Evolutionary conservation across 345 rosid genomes (phyloP).

Genomic region (Orychophragmus violaceus): DNA sequence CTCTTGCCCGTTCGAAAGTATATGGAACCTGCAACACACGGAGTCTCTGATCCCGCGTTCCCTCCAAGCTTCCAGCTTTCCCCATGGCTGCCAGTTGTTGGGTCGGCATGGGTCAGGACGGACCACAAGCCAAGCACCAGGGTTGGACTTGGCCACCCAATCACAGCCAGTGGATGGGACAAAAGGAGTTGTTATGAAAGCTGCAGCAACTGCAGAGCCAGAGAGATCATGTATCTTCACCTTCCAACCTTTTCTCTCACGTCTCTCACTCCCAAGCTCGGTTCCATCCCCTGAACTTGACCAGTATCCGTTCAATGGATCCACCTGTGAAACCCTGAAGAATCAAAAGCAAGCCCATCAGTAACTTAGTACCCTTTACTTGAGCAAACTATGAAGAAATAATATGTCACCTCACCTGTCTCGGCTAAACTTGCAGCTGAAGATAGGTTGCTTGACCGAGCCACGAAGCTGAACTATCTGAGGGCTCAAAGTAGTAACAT

Average conservation of each 20-base stretch:
- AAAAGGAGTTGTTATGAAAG: conserved; percentile 97
- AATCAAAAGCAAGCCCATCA: conserved; percentile 14
- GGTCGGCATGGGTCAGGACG: conserved; percentile 72
- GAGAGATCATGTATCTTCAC: conserved; percentile 97
- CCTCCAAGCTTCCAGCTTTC: conserved; percentile 95
- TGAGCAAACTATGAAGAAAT: not conserved
- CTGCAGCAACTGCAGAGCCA: conserved; percentile 93
- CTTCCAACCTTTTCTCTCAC: conserved; percentile 97
- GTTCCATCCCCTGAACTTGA: conserved; percentile 43
- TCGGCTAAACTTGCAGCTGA: conserved; percentile 87
- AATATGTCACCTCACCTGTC: conserved; percentile 77
- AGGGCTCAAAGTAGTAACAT: conserved; percentile 71
- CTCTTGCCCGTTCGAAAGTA: conserved; percentile 70
- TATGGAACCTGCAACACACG: conserved; percentile 77
- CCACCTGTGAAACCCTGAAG: conserved; percentile 63
- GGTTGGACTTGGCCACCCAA: conserved; percentile 97
- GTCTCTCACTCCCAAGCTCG: conserved; percentile 60
- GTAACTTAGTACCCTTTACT: not conserved
- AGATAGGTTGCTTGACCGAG: conserved; percentile 85
- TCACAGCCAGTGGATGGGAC: conserved; percentile 94
- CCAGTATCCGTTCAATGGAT: conserved; percentile 62
- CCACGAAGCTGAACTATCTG: conserved; percentile 95
- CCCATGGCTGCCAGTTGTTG: conserved; percentile 98
- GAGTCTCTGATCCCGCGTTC: conserved; percentile 92
- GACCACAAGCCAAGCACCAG: conserved; percentile 93